These are phyloP conservation scores for Glonium stellatum DNA, from an alignment of 495 filamentous ascomycete species.

Conservation along the genomic window DNA sequence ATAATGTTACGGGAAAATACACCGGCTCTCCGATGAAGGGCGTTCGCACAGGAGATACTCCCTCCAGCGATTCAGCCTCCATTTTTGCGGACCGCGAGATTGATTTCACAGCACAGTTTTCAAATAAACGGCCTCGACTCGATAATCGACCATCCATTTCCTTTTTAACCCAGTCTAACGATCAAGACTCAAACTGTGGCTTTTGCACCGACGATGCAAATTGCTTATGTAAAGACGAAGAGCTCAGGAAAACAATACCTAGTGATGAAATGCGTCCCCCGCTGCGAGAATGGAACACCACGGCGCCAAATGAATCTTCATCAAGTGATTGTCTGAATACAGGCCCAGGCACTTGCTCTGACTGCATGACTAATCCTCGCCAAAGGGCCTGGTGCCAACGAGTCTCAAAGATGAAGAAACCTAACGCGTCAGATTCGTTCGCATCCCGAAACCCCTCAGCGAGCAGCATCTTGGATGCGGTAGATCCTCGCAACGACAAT, in stretches of 20 bases:
- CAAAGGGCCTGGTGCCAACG: slow-evolving; percentile 27
- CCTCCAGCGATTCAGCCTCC: neutral
- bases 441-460: slow-evolving; percentile 3
- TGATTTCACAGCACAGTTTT: slow-evolving; percentile 24
- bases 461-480: slow-evolving; percentile 1
- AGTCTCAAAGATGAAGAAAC: slow-evolving; percentile 8
- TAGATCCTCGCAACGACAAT: slow-evolving; percentile 9
- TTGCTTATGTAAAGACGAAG: slow-evolving; percentile 19
- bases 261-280: slow-evolving; percentile 5
- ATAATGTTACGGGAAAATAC: neutral
- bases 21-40: slow-evolving; percentile 9
- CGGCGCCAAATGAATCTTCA: neutral
- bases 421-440: neutral
- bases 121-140: slow-evolving; percentile 2
- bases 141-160: slow-evolving; percentile 12
- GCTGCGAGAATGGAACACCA: neutral
- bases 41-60: slow-evolving; percentile 1
- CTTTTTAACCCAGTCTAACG: slow-evolving; percentile 14
- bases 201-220: slow-evolving; percentile 23
- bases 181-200: slow-evolving; percentile 17
- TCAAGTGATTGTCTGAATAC: neutral
- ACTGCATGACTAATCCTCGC: slow-evolving; percentile 19
- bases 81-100: slow-evolving; percentile 21
- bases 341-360: slow-evolving; percentile 20
- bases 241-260: neutral